phyloP scores from a whole-genome alignment of 2,329 filamentous ascomycete species.

The Phaeosphaeria sp. region DNA sequence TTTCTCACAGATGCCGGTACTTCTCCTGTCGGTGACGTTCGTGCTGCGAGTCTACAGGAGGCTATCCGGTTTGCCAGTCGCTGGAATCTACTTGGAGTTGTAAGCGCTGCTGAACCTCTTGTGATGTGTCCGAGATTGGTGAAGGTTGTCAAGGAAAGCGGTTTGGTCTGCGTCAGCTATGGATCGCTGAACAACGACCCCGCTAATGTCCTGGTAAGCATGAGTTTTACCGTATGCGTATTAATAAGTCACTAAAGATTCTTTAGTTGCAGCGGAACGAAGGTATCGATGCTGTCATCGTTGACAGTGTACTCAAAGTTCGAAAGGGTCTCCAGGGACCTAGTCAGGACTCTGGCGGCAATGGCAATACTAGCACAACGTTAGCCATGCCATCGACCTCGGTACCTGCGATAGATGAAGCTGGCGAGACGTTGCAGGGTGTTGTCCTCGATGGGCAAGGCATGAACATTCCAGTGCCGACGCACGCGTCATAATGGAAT shows the following conservation, averaged over 20 bases:
- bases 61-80: conserved; percentile 91
- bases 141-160: conserved; percentile 90
- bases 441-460: neutral
- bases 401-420: conserved; percentile 11
- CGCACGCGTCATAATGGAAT: neutral
- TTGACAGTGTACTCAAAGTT: conserved; percentile 92
- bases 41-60: conserved; percentile 91
- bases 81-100: conserved; percentile 94
- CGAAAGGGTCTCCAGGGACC: conserved; percentile 79
- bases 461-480: neutral
- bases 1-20: conserved; percentile 92
- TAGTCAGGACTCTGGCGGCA: conserved; percentile 9
- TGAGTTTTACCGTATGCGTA: neutral
- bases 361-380: conserved; percentile 3
- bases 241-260: conserved; percentile 7
- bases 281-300: conserved; percentile 97
- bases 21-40: conserved; percentile 81
- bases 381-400: conserved; percentile 10
- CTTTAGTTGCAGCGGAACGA: conserved; percentile 83
- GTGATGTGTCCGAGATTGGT: conserved; percentile 89
- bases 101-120: conserved; percentile 85
- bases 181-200: conserved; percentile 90
- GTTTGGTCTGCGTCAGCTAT: conserved; percentile 93
- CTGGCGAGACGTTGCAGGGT: conserved; percentile 1
- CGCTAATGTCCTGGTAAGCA: conserved; percentile 78